A percentile compares a stretch with the other conserved stretches of the same genome.
These are phyloP conservation scores for Priceomyces haplophilus DNA, from an alignment of 805 yeast species.

Conservation along the genomic window DNA sequence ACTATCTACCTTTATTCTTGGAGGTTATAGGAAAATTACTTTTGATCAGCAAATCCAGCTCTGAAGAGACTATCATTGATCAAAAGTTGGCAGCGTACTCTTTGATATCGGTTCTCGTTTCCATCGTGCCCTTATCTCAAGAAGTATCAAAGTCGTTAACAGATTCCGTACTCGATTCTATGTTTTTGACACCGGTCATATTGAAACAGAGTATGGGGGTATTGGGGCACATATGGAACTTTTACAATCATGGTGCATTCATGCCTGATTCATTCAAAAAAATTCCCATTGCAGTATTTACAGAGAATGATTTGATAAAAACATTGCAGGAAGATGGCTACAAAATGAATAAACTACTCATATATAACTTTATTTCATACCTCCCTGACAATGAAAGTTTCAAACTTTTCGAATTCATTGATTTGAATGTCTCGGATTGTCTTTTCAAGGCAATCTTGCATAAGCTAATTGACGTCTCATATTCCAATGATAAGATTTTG, in stretches of 20 bases:
- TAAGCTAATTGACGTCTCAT: conserved; percentile 12
- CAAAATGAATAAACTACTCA: conserved; percentile 30
- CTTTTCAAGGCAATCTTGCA: conserved; percentile 16
- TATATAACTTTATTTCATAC: conserved; percentile 25
- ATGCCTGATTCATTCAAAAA: conserved; percentile 18
- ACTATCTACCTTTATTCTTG: conserved; percentile 53
- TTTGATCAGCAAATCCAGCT: conserved; percentile 19
- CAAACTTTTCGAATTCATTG: conserved; percentile 22
- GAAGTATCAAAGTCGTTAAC: conserved; percentile 31
- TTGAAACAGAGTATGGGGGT: conserved; percentile 35
- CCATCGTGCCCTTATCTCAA: conserved; percentile 59
- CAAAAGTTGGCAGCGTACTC: conserved; percentile 83
- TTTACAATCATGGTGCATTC: conserved; percentile 8
- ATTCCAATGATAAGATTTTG: conserved; percentile 12
- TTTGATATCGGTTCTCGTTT: conserved; percentile 68
- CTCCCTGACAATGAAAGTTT: conserved; percentile 19
- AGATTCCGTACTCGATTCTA: conserved; percentile 27
- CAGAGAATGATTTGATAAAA: conserved; percentile 7
- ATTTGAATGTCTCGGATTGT: conserved; percentile 12
- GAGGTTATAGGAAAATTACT: conserved; percentile 58
- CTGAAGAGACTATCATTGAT: conserved; percentile 38
- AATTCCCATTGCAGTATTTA: conserved; percentile 8
- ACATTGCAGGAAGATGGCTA: conserved; percentile 23
- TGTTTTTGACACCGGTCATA: conserved; percentile 17
- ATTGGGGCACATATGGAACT: conserved; percentile 40